A percentile compares a stretch with the other conserved stretches of the same genome.
Evolutionary conservation across 2,329 filamentous ascomycete species (phyloP).

Genomic region (Thermoascus crustaceus): DNA sequence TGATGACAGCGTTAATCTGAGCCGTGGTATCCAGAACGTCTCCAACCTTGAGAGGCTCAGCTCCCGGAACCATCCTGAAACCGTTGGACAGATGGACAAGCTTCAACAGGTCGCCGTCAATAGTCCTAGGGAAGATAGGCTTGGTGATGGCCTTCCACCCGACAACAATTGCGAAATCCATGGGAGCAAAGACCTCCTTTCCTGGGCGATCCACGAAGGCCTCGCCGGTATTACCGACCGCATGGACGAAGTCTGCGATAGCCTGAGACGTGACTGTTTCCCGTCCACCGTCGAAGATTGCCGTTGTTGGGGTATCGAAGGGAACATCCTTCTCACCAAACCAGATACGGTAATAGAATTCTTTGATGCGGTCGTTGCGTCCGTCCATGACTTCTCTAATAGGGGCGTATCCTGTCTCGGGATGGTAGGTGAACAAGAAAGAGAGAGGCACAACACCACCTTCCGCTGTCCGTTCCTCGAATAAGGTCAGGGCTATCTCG

Average conservation of each 20-base stretch:
- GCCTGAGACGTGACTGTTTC: constrained; percentile 81
- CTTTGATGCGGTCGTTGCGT: constrained; percentile 96
- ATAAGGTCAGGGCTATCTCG: constrained; percentile 80
- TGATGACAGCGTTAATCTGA: constrained; percentile 94
- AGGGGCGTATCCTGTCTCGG: constrained; percentile 93
- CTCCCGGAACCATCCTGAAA: constrained; percentile 96
- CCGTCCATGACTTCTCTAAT: constrained; percentile 94
- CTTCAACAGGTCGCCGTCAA: constrained; percentile 92
- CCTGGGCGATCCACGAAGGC: constrained; percentile 93
- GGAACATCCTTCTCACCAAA: constrained; percentile 80
- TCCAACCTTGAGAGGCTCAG: constrained; percentile 88
- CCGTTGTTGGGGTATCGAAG: constrained; percentile 75
- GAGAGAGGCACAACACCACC: constrained; percentile 74
- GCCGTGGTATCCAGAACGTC: constrained; percentile 88
- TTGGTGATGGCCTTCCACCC: constrained; percentile 99
- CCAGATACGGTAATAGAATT: constrained; percentile 98
- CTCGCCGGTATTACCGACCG: constrained; percentile 94
- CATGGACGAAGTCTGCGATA: constrained; percentile 98
- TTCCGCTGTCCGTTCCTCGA: constrained; percentile 84
- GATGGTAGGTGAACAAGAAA: constrained; percentile 85
- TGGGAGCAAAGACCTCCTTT: constrained; percentile 88
- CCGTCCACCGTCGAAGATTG: constrained; percentile 82
- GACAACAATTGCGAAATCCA: constrained; percentile 98
- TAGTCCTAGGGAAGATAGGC: constrained; percentile 93
- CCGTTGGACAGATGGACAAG: constrained; percentile 94